phyloP scores from a whole-genome alignment of 1,139 yeast species.

The Candida neerlandica region DNA sequence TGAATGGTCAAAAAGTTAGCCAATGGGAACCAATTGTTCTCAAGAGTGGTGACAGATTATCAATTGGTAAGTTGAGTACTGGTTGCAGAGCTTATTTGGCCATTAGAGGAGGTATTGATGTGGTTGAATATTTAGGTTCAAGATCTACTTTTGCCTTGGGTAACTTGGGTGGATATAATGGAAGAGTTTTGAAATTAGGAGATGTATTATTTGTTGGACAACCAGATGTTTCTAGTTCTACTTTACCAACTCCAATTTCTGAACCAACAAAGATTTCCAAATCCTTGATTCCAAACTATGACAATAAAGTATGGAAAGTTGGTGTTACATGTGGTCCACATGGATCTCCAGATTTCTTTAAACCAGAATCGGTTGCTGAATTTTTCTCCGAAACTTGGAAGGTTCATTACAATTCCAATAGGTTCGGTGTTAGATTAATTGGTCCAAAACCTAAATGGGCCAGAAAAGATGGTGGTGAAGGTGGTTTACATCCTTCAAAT shows the following conservation, averaged over 20 bases:
- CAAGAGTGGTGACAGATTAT: constrained; percentile 72
- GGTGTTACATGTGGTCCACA: constrained; percentile 98
- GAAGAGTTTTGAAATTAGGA: constrained; percentile 87
- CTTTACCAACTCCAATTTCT: constrained; percentile 69
- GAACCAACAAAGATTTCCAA: constrained; percentile 62
- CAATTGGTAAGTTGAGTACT: constrained; percentile 73
- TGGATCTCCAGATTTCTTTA: constrained; percentile 94
- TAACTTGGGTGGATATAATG: constrained; percentile 91
- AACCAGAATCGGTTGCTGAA: constrained; percentile 68
- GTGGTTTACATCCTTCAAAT: constrained; percentile 96
- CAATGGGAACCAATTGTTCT: constrained; percentile 72
- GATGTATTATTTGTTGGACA: constrained; percentile 88
- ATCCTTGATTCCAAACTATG: constrained; percentile 59
- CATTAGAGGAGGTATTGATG: constrained; percentile 91
- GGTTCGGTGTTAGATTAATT: constrained; percentile 91
- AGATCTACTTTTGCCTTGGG: constrained; percentile 96
- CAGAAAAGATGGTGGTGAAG: constrained; percentile 96
- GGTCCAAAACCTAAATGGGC: constrained; percentile 99
- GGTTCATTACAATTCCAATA: constrained; percentile 93
- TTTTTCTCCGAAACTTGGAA: constrained; percentile 85
- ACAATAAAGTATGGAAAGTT: constrained; percentile 71
- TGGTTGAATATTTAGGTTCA: constrained; percentile 92
- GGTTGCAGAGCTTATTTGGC: constrained; percentile 94
- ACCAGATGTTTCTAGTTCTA: constrained; percentile 66
- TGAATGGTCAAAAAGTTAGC: constrained; percentile 58